Percentiles rank a stretch among this genome's conserved stretches.
These are phyloP conservation scores for Xerocomus potaroensis DNA, from an alignment of 768 basidiomycete species.

Conservation along the genomic window DNA sequence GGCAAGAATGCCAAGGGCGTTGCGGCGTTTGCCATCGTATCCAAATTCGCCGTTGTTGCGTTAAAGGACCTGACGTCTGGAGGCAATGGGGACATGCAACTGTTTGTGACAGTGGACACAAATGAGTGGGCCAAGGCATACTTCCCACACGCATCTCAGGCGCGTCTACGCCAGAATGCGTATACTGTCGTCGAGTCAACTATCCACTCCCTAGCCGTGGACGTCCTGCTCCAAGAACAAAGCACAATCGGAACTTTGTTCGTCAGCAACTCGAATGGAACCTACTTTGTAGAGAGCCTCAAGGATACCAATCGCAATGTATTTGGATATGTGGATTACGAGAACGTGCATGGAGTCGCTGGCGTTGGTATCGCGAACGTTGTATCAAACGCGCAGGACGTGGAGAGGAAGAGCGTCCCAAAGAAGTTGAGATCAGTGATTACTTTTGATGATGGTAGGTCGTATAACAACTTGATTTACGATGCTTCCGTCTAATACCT, in stretches of 20 bases:
- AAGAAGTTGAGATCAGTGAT: slow-evolving; percentile 77
- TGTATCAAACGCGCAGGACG: slow-evolving; percentile 79
- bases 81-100: slow-evolving; percentile 65
- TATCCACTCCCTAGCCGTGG: slow-evolving; percentile 89
- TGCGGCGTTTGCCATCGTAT: slow-evolving; percentile 89
- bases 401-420: slow-evolving; percentile 61
- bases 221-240: slow-evolving; percentile 74
- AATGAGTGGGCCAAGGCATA: slow-evolving; percentile 81
- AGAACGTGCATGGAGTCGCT: slow-evolving; percentile 79
- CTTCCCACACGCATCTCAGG: slow-evolving; percentile 87
- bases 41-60: slow-evolving; percentile 90
- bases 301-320: slow-evolving; percentile 90
- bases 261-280: slow-evolving; percentile 94
- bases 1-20: slow-evolving; percentile 84
- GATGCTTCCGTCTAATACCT: neutral
- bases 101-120: slow-evolving; percentile 86
- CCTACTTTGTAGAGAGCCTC: slow-evolving; percentile 88
- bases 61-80: slow-evolving; percentile 61
- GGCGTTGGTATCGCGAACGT: slow-evolving; percentile 91
- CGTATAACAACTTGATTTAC: neutral
- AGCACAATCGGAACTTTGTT: slow-evolving; percentile 83
- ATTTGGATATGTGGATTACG: slow-evolving; percentile 89
- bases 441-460: slow-evolving; percentile 83
- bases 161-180: slow-evolving; percentile 80
- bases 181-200: slow-evolving; percentile 97